Conservation (phyloP, 345 rosid genomes). For the Melastoma malabathricum region DNA sequence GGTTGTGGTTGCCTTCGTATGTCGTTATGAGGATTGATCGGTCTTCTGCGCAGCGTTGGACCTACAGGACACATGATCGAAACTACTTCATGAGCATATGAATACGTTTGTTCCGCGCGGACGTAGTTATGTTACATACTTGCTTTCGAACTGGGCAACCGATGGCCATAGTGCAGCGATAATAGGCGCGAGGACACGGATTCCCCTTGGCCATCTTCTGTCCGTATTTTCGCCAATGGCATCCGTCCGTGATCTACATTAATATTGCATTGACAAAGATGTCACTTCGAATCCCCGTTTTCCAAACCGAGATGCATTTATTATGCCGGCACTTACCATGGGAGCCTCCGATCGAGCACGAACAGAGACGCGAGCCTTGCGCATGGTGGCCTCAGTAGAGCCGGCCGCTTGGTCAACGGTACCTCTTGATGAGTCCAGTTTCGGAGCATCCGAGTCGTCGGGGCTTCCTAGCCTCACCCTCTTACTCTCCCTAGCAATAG, state of each 20-base stretch:
- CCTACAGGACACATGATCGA: slow-evolving; percentile 19
- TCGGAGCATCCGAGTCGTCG: slow-evolving; percentile 45
- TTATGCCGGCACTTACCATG: slow-evolving; percentile 34
- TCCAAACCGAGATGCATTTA: too few relatives aligned
- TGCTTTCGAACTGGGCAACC: slow-evolving; percentile 96
- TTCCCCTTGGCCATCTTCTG: slow-evolving; percentile 99
- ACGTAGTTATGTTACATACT: slow-evolving; percentile 20
- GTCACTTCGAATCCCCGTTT: too few relatives aligned
- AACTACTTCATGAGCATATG: neutral
- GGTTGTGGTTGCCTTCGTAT: slow-evolving; percentile 89
- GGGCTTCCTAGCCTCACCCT: slow-evolving; percentile 59
- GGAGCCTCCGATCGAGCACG: slow-evolving; percentile 98
- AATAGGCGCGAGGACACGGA: slow-evolving; percentile 93
- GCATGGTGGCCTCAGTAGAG: slow-evolving; percentile 70
- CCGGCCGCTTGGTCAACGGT: slow-evolving; percentile 31
- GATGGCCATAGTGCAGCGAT: slow-evolving; percentile 91
- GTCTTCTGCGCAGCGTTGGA: slow-evolving; percentile 94
- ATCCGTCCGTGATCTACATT: slow-evolving; percentile 64
- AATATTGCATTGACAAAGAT: too few relatives aligned
- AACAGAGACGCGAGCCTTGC: slow-evolving; percentile 94
- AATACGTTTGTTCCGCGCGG: too few relatives aligned
- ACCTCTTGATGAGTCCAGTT: slow-evolving; percentile 16
- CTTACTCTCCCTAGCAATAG: slow-evolving; percentile 24
- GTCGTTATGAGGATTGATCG: slow-evolving; percentile 74
- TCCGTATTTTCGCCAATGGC: slow-evolving; percentile 98